phyloP scores from a whole-genome alignment of 1,284 basidiomycete species.

The Ustilago nuda region DNA sequence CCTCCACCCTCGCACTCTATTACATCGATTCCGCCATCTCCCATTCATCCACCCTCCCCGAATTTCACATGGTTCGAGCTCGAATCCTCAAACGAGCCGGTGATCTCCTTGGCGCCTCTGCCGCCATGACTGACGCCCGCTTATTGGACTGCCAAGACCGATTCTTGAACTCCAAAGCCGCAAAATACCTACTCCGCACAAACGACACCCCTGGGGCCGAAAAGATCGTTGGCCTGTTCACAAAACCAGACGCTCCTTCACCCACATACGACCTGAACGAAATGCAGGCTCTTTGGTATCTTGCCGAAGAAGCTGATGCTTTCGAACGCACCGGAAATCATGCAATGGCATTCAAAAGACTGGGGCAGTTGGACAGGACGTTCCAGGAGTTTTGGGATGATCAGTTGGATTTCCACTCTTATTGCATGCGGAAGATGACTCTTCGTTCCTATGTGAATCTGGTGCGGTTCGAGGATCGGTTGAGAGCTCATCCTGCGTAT shows the following conservation, averaged over 20 bases:
- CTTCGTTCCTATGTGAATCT: conserved; percentile 84
- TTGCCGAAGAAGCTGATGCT: conserved; percentile 84
- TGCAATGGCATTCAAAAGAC: conserved; percentile 88
- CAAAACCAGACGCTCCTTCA: conserved; percentile 73
- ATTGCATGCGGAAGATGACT: conserved; percentile 89
- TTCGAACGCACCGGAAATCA: conserved; percentile 77
- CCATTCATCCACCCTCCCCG: conserved; percentile 94
- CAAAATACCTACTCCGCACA: conserved; percentile 88
- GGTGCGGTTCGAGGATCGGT: conserved; percentile 82
- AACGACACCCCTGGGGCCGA: conserved; percentile 74
- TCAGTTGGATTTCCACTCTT: conserved; percentile 98
- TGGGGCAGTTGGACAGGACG: conserved; percentile 81
- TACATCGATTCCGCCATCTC: conserved; percentile 77
- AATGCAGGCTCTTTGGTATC: conserved; percentile 93
- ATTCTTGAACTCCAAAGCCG: conserved; percentile 93
- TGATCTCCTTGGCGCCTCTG: conserved; percentile 80
- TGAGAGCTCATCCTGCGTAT: conserved; percentile 82
- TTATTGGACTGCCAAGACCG: conserved; percentile 92
- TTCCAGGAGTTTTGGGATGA: conserved; percentile 93
- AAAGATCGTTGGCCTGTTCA: conserved; percentile 61
- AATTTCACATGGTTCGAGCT: conserved; percentile 85
- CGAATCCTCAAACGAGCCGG: conserved; percentile 89
- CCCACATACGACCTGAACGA: conserved; percentile 88
- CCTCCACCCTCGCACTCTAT: conserved; percentile 74
- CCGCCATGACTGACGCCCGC: conserved; percentile 83